A percentile compares a stretch with the other conserved stretches of the same genome.
phyloP scores from a whole-genome alignment of 2,329 filamentous ascomycete species.

The Bisporella sp. region DNA sequence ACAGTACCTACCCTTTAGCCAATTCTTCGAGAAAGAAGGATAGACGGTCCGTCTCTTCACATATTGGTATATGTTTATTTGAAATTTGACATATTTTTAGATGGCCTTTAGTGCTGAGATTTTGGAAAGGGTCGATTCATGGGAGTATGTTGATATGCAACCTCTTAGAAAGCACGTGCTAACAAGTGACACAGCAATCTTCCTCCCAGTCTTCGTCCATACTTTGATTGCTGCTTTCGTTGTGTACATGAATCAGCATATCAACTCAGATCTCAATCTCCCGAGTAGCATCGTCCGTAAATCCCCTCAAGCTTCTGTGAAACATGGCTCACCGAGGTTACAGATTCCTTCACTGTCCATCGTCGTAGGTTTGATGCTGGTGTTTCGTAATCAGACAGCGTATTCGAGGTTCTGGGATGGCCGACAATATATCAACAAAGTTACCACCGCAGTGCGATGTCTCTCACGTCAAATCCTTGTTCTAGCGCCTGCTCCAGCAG shows the following conservation, averaged over 20 bases:
- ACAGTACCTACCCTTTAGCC: slow-evolving; percentile 19
- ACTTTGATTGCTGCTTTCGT: slow-evolving; percentile 50
- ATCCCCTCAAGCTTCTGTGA: background rate
- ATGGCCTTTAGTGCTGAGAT: slow-evolving; percentile 56
- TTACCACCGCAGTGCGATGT: slow-evolving; percentile 53
- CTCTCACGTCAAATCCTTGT: slow-evolving; percentile 47
- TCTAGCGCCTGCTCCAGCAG: slow-evolving; percentile 25
- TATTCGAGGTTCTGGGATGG: slow-evolving; percentile 43
- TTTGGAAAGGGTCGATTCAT: slow-evolving; percentile 59
- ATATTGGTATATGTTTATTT: background rate
- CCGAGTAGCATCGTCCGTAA: slow-evolving; percentile 46
- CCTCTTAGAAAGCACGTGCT: background rate
- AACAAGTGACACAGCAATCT: slow-evolving; percentile 35
- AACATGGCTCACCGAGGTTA: slow-evolving; percentile 1
- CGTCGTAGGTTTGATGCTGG: slow-evolving; percentile 60
- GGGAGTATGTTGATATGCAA: slow-evolving; percentile 18
- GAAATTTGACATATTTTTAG: slow-evolving; percentile 29
- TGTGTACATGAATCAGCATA: slow-evolving; percentile 48
- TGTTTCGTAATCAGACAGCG: slow-evolving; percentile 55
- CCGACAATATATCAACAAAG: slow-evolving; percentile 46
- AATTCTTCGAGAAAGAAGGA: slow-evolving; percentile 24
- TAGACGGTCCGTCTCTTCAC: slow-evolving; percentile 16
- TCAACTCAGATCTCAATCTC: slow-evolving; percentile 43
- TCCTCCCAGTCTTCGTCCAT: slow-evolving; percentile 49
- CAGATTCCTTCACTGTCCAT: slow-evolving; percentile 56